phyloP scores from a whole-genome alignment of 2,329 filamentous ascomycete species.

The Hypomyces rosellus region DNA sequence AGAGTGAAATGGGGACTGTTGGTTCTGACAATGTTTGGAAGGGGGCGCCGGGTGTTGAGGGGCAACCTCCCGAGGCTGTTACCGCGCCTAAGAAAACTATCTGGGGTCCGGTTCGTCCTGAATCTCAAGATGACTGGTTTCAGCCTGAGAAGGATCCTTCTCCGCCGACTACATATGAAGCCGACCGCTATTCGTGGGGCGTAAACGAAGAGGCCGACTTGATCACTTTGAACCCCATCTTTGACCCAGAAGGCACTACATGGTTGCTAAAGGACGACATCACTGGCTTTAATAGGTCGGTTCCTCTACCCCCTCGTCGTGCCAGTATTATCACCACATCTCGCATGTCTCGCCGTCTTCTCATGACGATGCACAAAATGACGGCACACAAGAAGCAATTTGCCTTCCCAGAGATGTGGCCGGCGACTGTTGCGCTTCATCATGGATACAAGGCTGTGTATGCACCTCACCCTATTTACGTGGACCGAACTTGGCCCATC shows the following conservation, averaged over 20 bases:
- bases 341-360: constrained; percentile 71
- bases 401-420: constrained; percentile 97
- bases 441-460: constrained; percentile 92
- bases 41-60: constrained; percentile 36
- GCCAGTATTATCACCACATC: constrained; percentile 85
- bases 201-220: constrained; percentile 86
- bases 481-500: constrained; percentile 80
- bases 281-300: constrained; percentile 67
- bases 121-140: constrained; percentile 63
- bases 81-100: constrained; percentile 50
- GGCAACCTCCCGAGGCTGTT: constrained; percentile 30
- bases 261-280: constrained; percentile 81
- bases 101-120: constrained; percentile 77
- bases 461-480: constrained; percentile 80
- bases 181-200: constrained; percentile 80
- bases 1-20: constrained; percentile 63
- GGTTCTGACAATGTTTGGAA: constrained; percentile 64
- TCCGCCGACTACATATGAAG: constrained; percentile 65
- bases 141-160: constrained; percentile 65
- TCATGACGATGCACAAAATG: constrained; percentile 85
- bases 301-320: constrained; percentile 61
- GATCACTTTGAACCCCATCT: constrained; percentile 87
- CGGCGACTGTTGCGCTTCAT: constrained; percentile 77
- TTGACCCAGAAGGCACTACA: constrained; percentile 78
- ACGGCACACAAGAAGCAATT: constrained; percentile 79